phyloP scores from a whole-genome alignment of 2,329 filamentous ascomycete species.

The Colletotrichum camelliae region DNA sequence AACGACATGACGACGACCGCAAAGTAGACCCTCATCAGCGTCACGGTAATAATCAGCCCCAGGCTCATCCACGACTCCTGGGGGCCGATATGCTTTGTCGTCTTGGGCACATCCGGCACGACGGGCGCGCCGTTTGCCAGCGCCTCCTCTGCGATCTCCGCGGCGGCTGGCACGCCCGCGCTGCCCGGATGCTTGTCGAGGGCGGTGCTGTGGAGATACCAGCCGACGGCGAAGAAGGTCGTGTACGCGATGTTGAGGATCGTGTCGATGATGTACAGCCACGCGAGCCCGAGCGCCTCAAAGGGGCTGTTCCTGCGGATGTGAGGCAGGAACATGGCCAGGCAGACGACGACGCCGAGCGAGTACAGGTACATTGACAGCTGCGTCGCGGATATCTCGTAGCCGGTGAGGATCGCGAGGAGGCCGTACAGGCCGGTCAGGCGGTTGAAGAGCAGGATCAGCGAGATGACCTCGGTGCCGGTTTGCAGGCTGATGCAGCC shows the following conservation, averaged over 20 bases:
- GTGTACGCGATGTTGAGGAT: slow-evolving; percentile 84
- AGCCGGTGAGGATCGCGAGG: slow-evolving; percentile 87
- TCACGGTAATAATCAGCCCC: slow-evolving; percentile 75
- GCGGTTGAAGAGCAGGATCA: slow-evolving; percentile 89
- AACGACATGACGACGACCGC: slow-evolving; percentile 83
- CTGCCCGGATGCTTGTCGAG: slow-evolving; percentile 23
- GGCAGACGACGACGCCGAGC: slow-evolving; percentile 69
- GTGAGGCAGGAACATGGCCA: slow-evolving; percentile 76
- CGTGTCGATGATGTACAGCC: slow-evolving; percentile 85
- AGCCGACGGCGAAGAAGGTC: slow-evolving; percentile 78
- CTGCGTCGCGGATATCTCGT: slow-evolving; percentile 81
- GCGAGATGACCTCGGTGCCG: slow-evolving; percentile 82
- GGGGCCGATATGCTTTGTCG: slow-evolving; percentile 30
- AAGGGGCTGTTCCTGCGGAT: slow-evolving; percentile 81
- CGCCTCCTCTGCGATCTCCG: slow-evolving; percentile 15
- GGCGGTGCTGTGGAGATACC: slow-evolving; percentile 75
- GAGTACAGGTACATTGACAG: slow-evolving; percentile 93
- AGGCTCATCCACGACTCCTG: slow-evolving; percentile 78
- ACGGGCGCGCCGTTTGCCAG: slow-evolving; percentile 21
- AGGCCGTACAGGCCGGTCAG: slow-evolving; percentile 89
- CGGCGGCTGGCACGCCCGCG: slow-evolving; percentile 16
- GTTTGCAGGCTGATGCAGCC: slow-evolving; percentile 86
- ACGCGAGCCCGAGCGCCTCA: slow-evolving; percentile 81
- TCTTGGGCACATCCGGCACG: slow-evolving; percentile 19
- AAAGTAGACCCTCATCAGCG: slow-evolving; percentile 81